These are phyloP conservation scores for Myriosclerotinia curreyana DNA, from an alignment of 2,329 filamentous ascomycete genomes.

Conservation along the genomic window DNA sequence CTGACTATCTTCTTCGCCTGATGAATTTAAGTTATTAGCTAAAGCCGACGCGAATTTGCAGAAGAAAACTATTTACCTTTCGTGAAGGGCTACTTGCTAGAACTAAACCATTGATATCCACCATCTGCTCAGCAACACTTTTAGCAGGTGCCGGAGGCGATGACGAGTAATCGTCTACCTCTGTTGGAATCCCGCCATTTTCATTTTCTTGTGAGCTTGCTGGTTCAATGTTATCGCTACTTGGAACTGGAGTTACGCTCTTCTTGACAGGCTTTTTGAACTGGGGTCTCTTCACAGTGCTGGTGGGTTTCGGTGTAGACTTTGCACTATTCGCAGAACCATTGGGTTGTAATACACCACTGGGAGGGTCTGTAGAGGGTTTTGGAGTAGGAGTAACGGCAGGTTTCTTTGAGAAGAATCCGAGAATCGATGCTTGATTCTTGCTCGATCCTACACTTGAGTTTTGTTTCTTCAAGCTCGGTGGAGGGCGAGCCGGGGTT, in stretches of 20 bases:
- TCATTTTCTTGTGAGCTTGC: conserved; percentile 67
- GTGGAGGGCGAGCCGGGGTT: conserved; percentile 34
- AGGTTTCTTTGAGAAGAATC: conserved; percentile 69
- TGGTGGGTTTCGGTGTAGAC: conserved; percentile 35
- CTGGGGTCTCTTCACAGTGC: conserved; percentile 45
- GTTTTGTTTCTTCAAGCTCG: conserved; percentile 36
- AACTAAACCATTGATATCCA: conserved; percentile 43
- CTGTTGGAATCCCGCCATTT: conserved; percentile 40
- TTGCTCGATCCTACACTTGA: conserved; percentile 45
- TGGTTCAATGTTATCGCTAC: conserved; percentile 70
- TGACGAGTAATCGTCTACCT: conserved; percentile 52
- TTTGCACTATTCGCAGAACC: conserved; percentile 41
- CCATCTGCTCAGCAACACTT: conserved; percentile 43
- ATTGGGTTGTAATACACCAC: conserved; percentile 36
- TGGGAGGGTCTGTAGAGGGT: conserved; percentile 24
- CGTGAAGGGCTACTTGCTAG: conserved; percentile 70
- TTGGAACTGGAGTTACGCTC: conserved; percentile 70
- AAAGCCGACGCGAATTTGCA: not conserved
- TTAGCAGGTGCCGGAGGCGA: conserved; percentile 47
- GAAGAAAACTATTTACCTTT: conserved; percentile 55
- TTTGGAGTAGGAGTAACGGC: conserved; percentile 41
- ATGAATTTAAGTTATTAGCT: not conserved
- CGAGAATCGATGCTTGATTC: conserved; percentile 69
- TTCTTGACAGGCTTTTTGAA: conserved; percentile 35
- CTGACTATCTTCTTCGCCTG: conserved; percentile 61